Evolutionary conservation across 2,329 filamentous ascomycete genomes (phyloP), one percentile per base, ranked within the genome.

Genomic region (Fusarium brachygibbosum): DNA sequence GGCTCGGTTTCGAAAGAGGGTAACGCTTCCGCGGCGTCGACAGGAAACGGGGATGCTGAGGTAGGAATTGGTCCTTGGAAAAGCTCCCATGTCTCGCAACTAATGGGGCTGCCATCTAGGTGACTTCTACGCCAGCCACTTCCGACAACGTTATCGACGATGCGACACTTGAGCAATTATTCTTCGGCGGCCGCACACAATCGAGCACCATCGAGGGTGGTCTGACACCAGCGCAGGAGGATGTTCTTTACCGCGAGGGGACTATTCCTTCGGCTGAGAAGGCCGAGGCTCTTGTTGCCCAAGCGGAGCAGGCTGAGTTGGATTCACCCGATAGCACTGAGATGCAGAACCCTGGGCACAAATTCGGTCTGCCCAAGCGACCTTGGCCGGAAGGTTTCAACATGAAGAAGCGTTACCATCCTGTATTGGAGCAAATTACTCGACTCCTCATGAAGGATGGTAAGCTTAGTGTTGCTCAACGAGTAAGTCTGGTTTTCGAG

Each of bases 401-500:
- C 80, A 82, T 95, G 74, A 92, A 94, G 80, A 85, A 93, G 77
- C 89, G 96, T 75, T 97, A 98, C 77, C 92, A 98, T 77, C 89
- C 93, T 3, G 86, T 98, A 10, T 84, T 98, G 48, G 85, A 91
- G 70, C 96, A 98, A 82, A 86, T 98, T 74, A 97, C 94, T 19
- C 94, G 94, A 78, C 85, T 97, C 72, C 81, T 99, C 68, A 99
- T 98, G 95, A 85, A 86, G 74, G 88, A 98, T 80, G 96, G 96
- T 73, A 97, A 98, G 84, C 88, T 97, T 78, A 91, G 91, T 76
- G 87, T 88, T 79, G 96, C 96, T n/a, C 93, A 99, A 80, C 89
- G 90, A 83, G 94, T 97, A 85, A 62, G 88, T 77, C 77, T 10
- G 25, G 11, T 44, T 9, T 14, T 19, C 6, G 9, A 3, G 7